phyloP scores from a whole-genome alignment of 441 rosid species.

The Pelargonium cotyledonis region DNA sequence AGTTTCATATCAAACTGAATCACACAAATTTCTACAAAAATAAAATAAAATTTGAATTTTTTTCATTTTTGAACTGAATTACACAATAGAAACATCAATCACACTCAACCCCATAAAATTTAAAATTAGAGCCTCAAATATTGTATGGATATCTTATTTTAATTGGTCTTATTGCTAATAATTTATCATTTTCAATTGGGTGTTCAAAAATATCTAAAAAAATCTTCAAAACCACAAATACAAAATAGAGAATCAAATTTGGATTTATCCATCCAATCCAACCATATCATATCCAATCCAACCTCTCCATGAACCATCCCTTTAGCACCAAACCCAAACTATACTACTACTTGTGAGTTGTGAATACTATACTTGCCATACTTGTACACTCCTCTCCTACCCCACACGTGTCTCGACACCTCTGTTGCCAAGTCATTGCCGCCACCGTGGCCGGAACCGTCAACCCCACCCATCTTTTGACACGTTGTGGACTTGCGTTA shows the following conservation, averaged over 20 bases:
- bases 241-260: background rate
- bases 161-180: too few species aligned
- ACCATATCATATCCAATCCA: background rate
- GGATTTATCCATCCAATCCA: background rate
- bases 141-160: too few species aligned
- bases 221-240: background rate
- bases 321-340: background rate
- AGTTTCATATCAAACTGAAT: too few species aligned
- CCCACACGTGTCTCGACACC: background rate
- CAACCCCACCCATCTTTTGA: slow-evolving; percentile 22
- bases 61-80: too few species aligned
- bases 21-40: too few species aligned
- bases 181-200: background rate
- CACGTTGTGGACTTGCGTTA: slow-evolving; percentile 31
- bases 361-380: background rate
- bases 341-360: too few species aligned
- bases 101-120: too few species aligned
- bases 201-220: background rate
- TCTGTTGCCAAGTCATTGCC: slow-evolving; percentile 21
- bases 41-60: too few species aligned
- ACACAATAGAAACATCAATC: too few species aligned
- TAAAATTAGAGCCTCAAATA: background rate
- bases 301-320: background rate
- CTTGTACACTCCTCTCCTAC: background rate
- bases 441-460: slow-evolving; percentile 10